These are phyloP conservation scores for Globisporangium apiculatum DNA, from an alignment of 352 stramenopile genomes.

Conservation along the genomic window DNA sequence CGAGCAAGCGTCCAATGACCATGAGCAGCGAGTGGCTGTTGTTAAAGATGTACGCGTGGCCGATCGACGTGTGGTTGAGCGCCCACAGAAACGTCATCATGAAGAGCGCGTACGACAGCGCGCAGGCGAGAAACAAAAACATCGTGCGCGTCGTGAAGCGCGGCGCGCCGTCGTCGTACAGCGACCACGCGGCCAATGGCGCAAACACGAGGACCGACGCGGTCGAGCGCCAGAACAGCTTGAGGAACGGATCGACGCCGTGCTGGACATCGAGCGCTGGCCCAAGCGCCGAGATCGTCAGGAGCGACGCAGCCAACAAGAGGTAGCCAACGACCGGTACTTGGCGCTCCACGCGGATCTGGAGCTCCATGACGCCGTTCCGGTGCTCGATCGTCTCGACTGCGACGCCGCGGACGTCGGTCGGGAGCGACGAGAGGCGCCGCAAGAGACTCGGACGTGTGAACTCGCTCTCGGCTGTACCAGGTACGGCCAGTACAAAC, in stretches of 20 bases:
- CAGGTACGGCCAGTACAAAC: slow-evolving; percentile 69
- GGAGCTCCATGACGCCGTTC: slow-evolving; percentile 64
- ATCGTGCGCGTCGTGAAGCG: slow-evolving; percentile 27
- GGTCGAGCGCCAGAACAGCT: slow-evolving; percentile 82
- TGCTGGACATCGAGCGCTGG: slow-evolving; percentile 67
- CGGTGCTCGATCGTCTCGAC: slow-evolving; percentile 55
- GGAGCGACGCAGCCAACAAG: slow-evolving; percentile 54
- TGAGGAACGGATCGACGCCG: slow-evolving; percentile 56
- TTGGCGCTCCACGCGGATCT: slow-evolving; percentile 56
- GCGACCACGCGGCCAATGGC: slow-evolving; percentile 32
- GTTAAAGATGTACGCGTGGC: slow-evolving; percentile 79
- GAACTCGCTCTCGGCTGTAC: slow-evolving; percentile 21
- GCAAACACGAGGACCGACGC: slow-evolving; percentile 56
- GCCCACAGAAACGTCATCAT: slow-evolving; percentile 65
- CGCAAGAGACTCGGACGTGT: slow-evolving; percentile 13
- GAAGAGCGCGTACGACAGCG: slow-evolving; percentile 60
- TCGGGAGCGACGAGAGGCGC: slow-evolving; percentile 38
- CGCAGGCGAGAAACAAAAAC: slow-evolving; percentile 37
- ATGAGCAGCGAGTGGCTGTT: slow-evolving; percentile 78
- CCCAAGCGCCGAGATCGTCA: slow-evolving; percentile 70
- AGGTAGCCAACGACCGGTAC: slow-evolving; percentile 67
- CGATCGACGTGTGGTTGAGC: slow-evolving; percentile 64
- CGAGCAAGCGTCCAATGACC: slow-evolving; percentile 61
- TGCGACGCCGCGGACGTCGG: slow-evolving; percentile 66
- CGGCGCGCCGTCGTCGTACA: slow-evolving; percentile 26